Conservation (phyloP, 352 stramenopile genomes). For the Globisporangium polare region DNA sequence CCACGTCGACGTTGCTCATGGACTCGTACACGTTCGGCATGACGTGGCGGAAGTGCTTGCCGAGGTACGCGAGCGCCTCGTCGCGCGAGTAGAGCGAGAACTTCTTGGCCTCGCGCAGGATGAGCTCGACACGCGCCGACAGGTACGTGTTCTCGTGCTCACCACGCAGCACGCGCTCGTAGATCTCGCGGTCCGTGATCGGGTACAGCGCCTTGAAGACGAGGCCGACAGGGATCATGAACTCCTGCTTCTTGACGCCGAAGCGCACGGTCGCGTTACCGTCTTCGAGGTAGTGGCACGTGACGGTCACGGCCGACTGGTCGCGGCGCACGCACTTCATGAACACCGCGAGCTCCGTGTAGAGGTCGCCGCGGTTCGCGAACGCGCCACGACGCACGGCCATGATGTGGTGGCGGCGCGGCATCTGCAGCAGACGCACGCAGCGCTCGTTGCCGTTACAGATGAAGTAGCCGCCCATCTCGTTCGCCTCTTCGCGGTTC, state of each 20-base stretch:
- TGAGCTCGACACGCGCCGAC: slow-evolving; percentile 94
- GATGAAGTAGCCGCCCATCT: slow-evolving; percentile 99
- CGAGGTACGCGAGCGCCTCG: slow-evolving; percentile 93
- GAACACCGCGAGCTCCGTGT: slow-evolving; percentile 96
- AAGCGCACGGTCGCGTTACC: slow-evolving; percentile 97
- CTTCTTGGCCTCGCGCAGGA: slow-evolving; percentile 96
- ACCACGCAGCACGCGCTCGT: slow-evolving; percentile 93
- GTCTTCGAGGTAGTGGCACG: slow-evolving; percentile 97
- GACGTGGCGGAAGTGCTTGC: slow-evolving; percentile 94
- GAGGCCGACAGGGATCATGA: slow-evolving; percentile 96
- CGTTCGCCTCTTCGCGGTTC: slow-evolving; percentile 91
- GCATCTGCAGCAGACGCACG: slow-evolving; percentile 96
- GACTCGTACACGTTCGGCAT: slow-evolving; percentile 82
- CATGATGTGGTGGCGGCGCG: slow-evolving; percentile 85
- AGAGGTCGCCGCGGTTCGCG: slow-evolving; percentile 94
- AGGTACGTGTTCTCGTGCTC: slow-evolving; percentile 98
- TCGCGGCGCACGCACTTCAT: slow-evolving; percentile 97
- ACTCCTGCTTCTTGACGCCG: slow-evolving; percentile 97
- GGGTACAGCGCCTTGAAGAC: slow-evolving; percentile 96
- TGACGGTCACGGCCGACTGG: slow-evolving; percentile 96
- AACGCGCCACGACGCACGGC: slow-evolving; percentile 97
- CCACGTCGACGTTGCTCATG: slow-evolving; percentile 90
- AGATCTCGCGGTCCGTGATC: slow-evolving; percentile 95
- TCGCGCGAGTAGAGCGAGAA: slow-evolving; percentile 88
- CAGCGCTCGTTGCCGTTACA: slow-evolving; percentile 99